A percentile compares a stretch with the other conserved stretches of the same genome.
Conservation (phyloP, 352 stramenopile genomes). For the Peronospora belbahrii region DNA sequence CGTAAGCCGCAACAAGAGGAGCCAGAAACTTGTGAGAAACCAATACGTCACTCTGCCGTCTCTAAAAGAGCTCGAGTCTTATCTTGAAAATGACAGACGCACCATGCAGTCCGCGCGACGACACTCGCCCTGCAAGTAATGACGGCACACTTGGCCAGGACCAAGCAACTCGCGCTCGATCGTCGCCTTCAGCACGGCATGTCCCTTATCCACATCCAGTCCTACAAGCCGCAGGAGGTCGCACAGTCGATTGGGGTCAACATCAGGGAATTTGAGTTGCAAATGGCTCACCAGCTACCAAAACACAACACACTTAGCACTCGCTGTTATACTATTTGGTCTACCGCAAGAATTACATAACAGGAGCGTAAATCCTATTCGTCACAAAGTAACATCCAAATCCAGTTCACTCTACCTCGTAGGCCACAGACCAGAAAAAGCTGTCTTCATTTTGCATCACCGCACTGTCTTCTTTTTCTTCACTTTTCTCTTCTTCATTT, state of each 20-base stretch:
- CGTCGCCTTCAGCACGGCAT: conserved; percentile 67
- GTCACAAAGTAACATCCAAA: too few species aligned
- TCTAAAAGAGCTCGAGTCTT: conserved; percentile 13
- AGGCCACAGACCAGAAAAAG: conserved; percentile 84
- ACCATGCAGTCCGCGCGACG: conserved; percentile 83
- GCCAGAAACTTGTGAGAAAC: conserved; percentile 14
- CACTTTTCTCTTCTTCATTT: conserved; percentile 15
- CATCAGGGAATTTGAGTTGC: conserved; percentile 77
- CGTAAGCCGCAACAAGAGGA: conserved; percentile 21
- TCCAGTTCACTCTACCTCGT: conserved; percentile 49
- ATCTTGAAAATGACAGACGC: conserved; percentile 24
- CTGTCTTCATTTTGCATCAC: conserved; percentile 62
- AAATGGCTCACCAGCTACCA: conserved; percentile 69
- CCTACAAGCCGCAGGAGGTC: conserved; percentile 68
- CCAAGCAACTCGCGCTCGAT: conserved; percentile 66
- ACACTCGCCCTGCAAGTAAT: conserved; percentile 77
- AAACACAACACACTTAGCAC: conserved; percentile 13
- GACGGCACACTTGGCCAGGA: conserved; percentile 67
- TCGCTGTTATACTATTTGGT: background rate
- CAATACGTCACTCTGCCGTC: conserved; percentile 5
- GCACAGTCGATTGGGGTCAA: conserved; percentile 63
- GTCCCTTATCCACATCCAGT: conserved; percentile 65
- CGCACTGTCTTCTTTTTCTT: conserved; percentile 12
- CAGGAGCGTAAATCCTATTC: background rate
- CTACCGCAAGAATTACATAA: background rate